Conservation (phyloP, 1,284 basidiomycete species). For the Boletellus deceptivus region DNA sequence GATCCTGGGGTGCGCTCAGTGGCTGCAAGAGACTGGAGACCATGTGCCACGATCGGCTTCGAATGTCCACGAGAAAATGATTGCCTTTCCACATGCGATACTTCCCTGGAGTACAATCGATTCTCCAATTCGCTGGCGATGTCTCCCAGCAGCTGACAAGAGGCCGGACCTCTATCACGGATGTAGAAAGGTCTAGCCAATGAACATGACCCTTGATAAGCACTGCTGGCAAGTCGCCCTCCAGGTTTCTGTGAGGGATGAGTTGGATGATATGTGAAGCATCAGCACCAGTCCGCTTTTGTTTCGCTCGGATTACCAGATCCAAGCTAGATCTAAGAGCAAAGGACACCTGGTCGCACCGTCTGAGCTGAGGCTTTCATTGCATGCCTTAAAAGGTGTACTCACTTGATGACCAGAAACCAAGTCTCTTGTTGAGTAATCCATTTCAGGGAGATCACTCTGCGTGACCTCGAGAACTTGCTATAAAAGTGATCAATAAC, state of each 20-base stretch:
- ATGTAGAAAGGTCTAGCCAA: slow-evolving; percentile 36
- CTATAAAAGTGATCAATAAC: background rate
- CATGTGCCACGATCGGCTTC: slow-evolving; percentile 32
- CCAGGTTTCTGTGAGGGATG: slow-evolving; percentile 18
- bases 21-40: slow-evolving; percentile 28
- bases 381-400: background rate
- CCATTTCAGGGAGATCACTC: slow-evolving; percentile 34
- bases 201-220: slow-evolving; percentile 37
- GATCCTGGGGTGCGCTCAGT: slow-evolving; percentile 31
- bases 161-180: slow-evolving; percentile 39
- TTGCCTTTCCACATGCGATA: slow-evolving; percentile 18
- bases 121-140: slow-evolving; percentile 16
- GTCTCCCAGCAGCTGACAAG: slow-evolving; percentile 19
- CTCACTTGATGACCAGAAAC: slow-evolving; percentile 27
- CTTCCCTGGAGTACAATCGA: slow-evolving; percentile 1
- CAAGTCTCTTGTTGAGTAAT: slow-evolving; percentile 33
- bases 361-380: background rate
- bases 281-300: no score
- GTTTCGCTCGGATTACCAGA: background rate
- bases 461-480: slow-evolving; percentile 24
- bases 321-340: background rate
- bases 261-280: background rate
- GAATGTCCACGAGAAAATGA: slow-evolving; percentile 28
- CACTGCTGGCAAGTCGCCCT: slow-evolving; percentile 37
- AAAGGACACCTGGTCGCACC: slow-evolving; percentile 31